Evolutionary conservation across 2,329 filamentous ascomycete species (phyloP).

Genomic region (Aspergillus bombycis): DNA sequence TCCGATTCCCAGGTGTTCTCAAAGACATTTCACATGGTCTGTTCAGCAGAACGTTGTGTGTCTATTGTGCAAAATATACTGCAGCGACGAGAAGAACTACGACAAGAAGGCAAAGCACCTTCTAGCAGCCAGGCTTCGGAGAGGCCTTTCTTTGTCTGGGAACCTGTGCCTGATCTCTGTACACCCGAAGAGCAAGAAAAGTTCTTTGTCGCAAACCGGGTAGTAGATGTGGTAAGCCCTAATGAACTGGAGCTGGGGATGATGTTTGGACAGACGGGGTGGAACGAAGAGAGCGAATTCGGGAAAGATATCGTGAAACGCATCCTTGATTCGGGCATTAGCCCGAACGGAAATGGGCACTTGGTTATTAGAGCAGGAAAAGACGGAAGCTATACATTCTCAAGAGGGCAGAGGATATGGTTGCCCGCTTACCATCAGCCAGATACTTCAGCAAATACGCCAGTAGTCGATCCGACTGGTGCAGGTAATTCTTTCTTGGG

Average conservation of each 20-base stretch:
- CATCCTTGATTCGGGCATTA: conserved; percentile 43
- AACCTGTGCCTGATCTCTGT: conserved; percentile 89
- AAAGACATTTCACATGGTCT: conserved; percentile 84
- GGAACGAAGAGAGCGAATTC: conserved; percentile 32
- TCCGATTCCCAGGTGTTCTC: conserved; percentile 68
- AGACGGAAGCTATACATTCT: conserved; percentile 58
- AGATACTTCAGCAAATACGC: conserved; percentile 31
- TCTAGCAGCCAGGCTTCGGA: conserved; percentile 40
- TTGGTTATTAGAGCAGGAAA: conserved; percentile 63
- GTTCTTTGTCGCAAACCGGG: conserved; percentile 55
- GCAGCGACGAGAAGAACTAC: conserved; percentile 49
- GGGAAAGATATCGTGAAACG: conserved; percentile 37
- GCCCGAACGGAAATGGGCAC: conserved; percentile 38
- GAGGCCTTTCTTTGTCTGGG: conserved; percentile 84
- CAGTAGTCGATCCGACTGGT: conserved; percentile 87
- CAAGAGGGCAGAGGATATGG: conserved; percentile 58
- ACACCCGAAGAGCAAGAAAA: conserved; percentile 64
- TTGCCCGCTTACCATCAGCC: conserved; percentile 73
- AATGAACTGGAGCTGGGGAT: conserved; percentile 88
- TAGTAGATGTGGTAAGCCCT: conserved; percentile 68
- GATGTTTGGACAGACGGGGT: conserved; percentile 68
- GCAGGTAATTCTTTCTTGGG: conserved; percentile 89
- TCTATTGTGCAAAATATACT: conserved; percentile 74
- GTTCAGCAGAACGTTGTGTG: conserved; percentile 75
- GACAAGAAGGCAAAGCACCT: conserved; percentile 29